Percentiles rank a stretch among this genome's conserved stretches.
phyloP scores from a whole-genome alignment of 768 basidiomycete genomes.

The Trametes villosa region DNA sequence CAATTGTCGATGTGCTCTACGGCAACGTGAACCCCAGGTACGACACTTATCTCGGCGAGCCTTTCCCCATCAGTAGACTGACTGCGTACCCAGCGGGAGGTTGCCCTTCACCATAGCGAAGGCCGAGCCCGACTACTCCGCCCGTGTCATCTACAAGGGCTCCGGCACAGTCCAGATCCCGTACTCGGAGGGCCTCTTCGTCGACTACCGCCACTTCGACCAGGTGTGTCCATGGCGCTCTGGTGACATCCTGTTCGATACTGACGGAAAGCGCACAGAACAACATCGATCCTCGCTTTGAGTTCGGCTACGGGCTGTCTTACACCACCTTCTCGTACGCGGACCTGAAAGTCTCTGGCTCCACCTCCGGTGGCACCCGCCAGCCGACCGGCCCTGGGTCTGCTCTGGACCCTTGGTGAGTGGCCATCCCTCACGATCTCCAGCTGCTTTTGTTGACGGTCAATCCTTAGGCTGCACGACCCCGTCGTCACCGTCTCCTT shows the following conservation, averaged over 20 bases:
- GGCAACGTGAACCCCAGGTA: conserved; percentile 56
- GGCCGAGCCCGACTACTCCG: conserved; percentile 54
- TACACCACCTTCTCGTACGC: conserved; percentile 77
- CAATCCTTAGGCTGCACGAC: conserved; percentile 53
- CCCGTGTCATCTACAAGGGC: conserved; percentile 44
- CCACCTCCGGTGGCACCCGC: conserved; percentile 42
- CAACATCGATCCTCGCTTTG: conserved; percentile 55
- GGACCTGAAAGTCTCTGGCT: conserved; percentile 39
- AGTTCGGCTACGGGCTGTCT: conserved; percentile 75
- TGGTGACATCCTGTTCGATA: background rate
- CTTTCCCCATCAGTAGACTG: background rate
- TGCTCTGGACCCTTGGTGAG: conserved; percentile 55
- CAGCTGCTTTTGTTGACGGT: background rate
- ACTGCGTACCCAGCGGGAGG: conserved; percentile 36
- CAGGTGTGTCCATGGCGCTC: conserved; percentile 27
- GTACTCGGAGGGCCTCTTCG: conserved; percentile 61
- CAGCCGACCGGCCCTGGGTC: conserved; percentile 53
- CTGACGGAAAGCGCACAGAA: conserved; percentile 14
- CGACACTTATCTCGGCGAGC: background rate
- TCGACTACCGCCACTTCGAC: conserved; percentile 66
- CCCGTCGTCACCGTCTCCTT: conserved; percentile 57
- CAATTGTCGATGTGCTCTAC: conserved; percentile 52
- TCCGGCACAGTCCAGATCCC: conserved; percentile 47
- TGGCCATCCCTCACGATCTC: background rate
- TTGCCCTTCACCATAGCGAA: conserved; percentile 58